A percentile compares a stretch with the other conserved stretches of the same genome.
Evolutionary conservation across 805 yeast species (phyloP).

Genomic region (Starmerella apicola): DNA sequence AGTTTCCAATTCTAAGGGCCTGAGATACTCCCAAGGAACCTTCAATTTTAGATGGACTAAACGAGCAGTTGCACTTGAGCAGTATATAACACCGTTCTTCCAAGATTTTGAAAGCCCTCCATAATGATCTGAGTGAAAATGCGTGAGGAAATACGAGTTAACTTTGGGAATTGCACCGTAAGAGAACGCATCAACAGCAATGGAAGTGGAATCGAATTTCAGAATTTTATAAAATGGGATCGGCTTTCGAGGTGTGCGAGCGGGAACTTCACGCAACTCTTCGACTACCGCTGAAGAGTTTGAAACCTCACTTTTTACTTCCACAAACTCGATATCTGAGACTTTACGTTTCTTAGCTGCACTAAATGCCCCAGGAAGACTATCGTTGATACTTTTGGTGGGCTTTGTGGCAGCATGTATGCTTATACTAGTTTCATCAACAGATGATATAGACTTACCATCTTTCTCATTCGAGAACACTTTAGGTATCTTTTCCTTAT

Average conservation of each 20-base stretch:
- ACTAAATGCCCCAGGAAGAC: too few species aligned
- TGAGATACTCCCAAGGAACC: conserved; percentile 35
- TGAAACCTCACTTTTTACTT: not conserved
- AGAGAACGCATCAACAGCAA: conserved; percentile 31
- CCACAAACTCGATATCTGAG: not conserved
- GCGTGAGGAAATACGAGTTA: conserved; percentile 32
- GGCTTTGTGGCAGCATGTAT: not conserved
- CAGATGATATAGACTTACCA: not conserved
- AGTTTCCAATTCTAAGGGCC: conserved; percentile 32
- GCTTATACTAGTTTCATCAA: not conserved
- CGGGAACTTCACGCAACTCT: not conserved
- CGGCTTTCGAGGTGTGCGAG: not conserved
- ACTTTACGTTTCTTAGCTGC: not conserved
- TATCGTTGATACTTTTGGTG: not conserved
- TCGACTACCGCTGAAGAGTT: not conserved
- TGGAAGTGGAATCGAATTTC: conserved; percentile 20
- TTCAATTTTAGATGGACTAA: conserved; percentile 44
- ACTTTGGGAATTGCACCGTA: conserved; percentile 27
- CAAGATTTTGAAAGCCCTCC: conserved; percentile 72
- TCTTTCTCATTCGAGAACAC: not conserved
- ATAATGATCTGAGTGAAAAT: conserved; percentile 91
- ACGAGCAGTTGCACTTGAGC: conserved; percentile 56
- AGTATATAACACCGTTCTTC: conserved; percentile 59
- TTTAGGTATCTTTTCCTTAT: not conserved
- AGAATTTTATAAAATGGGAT: conserved; percentile 28